Base-by-base conservation (phyloP, 345 rosid genomes). In the Carallia brachiata region DNA sequence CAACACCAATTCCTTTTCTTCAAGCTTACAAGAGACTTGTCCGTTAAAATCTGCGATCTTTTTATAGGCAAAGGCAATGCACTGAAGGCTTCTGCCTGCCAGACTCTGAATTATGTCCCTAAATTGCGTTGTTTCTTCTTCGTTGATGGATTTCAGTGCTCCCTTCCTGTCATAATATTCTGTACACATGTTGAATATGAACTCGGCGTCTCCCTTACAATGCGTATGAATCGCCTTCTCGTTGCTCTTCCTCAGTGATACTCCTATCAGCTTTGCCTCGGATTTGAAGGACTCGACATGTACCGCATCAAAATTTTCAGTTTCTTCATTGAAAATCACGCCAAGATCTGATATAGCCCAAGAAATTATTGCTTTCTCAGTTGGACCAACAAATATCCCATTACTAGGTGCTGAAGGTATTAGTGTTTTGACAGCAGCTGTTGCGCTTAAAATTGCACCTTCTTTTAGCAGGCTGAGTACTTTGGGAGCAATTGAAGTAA, bases 141-240 rank as follows among this genome's bases (percentile, higher is more conserved):
- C 73, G 66, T 70, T 70, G 79, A 79, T 81, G 82, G 61, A 44
- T 67, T 39, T 61, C 7, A 71, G 68, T 68, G 15, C 71, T 56
- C 56, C 69, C 61, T 30, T 84, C 84, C 78, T 63, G 12, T 67
- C 80, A 67, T 77, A 86, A 63, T 72, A 82, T 54, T 10, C 48
- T 12, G 84, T 73, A 60, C 85, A 84, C 72, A 78, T 75, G 7
- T 83, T 78, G 16, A 87, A 36, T 16, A 84, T 77, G 72, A 82
- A 84, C 74, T 87, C 90, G 1, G 88, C 87, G 28, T 83, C 87
- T 61, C 90, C 88, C 56, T 86, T 84, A 87, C 88, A 83, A 66
- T 87, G 88, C 47, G 68, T 73, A 6, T 79, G 87, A 71, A 72
- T 36, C 15, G 31, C 52, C 19, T 50, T 40, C 28, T 80, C 75